A percentile compares a stretch with the other conserved stretches of the same genome.
phyloP scores from a whole-genome alignment of 345 rosid genomes.

The Moricandia arvensis region DNA sequence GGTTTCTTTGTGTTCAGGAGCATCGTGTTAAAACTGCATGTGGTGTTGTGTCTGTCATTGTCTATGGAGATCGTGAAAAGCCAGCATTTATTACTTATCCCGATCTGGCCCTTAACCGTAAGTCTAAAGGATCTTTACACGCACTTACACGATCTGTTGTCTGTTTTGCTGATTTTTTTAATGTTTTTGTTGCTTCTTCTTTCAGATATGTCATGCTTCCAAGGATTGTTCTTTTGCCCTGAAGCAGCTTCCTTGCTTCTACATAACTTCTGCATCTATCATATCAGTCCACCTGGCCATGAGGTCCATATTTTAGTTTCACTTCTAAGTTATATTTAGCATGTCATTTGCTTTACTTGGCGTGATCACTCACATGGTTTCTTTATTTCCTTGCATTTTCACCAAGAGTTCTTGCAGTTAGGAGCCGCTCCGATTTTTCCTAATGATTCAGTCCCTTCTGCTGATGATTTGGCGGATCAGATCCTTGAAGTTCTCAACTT shows the following conservation, averaged over 20 bases:
- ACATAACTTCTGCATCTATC: constrained; percentile 95
- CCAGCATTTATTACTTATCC: constrained; percentile 90
- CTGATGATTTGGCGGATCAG: constrained; percentile 90
- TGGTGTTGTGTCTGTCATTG: constrained; percentile 84
- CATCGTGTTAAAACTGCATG: constrained; percentile 62
- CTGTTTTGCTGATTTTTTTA: neutral
- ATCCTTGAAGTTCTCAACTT: constrained; percentile 82
- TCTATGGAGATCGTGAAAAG: constrained; percentile 80
- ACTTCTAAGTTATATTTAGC: constrained; percentile 8
- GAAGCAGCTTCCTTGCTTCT: constrained; percentile 93
- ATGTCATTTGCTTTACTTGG: constrained; percentile 6
- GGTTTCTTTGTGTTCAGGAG: constrained; percentile 53
- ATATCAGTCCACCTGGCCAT: constrained; percentile 97
- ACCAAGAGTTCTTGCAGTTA: constrained; percentile 85
- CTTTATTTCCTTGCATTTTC: constrained; percentile 41
- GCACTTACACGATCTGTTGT: constrained; percentile 10
- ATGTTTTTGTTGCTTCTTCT: constrained; percentile 17
- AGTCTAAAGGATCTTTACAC: constrained; percentile 31
- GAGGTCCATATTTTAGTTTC: constrained; percentile 68
- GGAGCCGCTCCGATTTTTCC: constrained; percentile 75
- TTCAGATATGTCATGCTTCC: constrained; percentile 91
- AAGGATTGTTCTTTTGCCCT: constrained; percentile 90
- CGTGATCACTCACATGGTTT: constrained; percentile 3
- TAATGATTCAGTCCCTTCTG: constrained; percentile 52
- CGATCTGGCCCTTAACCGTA: constrained; percentile 80